Percentiles rank a stretch among this genome's conserved stretches.
These are phyloP conservation scores for Talaromyces marneffei DNA, from an alignment of 2,329 filamentous ascomycete species.

Conservation along the genomic window DNA sequence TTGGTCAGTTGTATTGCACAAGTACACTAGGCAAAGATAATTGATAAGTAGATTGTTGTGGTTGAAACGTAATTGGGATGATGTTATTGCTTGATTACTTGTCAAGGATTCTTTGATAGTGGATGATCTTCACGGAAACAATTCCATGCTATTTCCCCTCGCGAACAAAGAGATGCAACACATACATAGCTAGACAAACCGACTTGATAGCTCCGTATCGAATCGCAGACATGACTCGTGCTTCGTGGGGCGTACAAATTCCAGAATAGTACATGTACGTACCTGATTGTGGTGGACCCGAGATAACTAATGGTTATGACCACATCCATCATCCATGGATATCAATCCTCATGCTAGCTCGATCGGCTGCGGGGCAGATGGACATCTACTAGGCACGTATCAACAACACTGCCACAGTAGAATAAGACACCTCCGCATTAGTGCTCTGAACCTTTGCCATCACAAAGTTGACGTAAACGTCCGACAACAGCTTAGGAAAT, in stretches of 20 bases:
- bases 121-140: background rate
- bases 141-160: background rate
- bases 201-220: background rate
- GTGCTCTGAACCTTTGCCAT: background rate
- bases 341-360: background rate
- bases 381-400: too few relatives aligned
- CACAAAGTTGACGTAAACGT: background rate
- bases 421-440: background rate
- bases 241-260: background rate
- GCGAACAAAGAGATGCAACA: background rate
- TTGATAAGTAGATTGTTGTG: too few relatives aligned
- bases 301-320: background rate
- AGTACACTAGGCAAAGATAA: too few relatives aligned
- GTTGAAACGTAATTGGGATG: background rate
- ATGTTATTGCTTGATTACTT: background rate
- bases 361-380: conserved; percentile 4
- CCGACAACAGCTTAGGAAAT: background rate
- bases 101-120: background rate
- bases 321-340: background rate
- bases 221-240: background rate
- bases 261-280: background rate
- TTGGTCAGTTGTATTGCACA: too few relatives aligned
- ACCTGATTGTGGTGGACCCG: background rate
- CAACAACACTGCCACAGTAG: background rate
- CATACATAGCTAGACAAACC: background rate